A percentile compares a stretch with the other conserved stretches of the same genome.
phyloP scores from a whole-genome alignment of 805 yeast genomes.

The Geotrichum ghanense region DNA sequence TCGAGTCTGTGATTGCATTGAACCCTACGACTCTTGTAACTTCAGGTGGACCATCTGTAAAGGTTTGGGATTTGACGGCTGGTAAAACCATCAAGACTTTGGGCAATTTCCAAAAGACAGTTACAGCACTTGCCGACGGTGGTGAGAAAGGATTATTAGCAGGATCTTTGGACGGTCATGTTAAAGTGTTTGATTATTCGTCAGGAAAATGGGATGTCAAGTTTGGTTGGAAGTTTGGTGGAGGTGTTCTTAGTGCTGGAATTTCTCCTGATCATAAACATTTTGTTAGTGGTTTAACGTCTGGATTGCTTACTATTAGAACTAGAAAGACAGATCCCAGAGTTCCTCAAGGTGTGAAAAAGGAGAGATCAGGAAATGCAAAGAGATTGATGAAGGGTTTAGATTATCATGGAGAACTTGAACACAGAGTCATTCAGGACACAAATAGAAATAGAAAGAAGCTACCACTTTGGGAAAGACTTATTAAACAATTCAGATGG shows the following conservation, averaged over 20 bases:
- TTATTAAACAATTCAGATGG: slow-evolving; percentile 84
- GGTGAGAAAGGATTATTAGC: slow-evolving; percentile 76
- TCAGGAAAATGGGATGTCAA: slow-evolving; percentile 65
- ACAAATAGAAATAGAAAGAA: slow-evolving; percentile 50
- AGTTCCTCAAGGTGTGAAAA: slow-evolving; percentile 36
- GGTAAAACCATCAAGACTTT: slow-evolving; percentile 61
- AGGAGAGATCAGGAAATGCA: slow-evolving; percentile 42
- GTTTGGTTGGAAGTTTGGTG: slow-evolving; percentile 96
- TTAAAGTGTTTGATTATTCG: slow-evolving; percentile 78
- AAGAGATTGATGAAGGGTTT: slow-evolving; percentile 82
- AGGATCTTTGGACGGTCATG: slow-evolving; percentile 95
- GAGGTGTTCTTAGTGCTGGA: slow-evolving; percentile 82
- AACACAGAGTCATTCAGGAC: slow-evolving; percentile 50
- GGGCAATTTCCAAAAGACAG: slow-evolving; percentile 86
- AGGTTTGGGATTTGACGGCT: slow-evolving; percentile 85
- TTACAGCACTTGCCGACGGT: slow-evolving; percentile 68
- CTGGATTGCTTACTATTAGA: slow-evolving; percentile 80
- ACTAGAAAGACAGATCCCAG: slow-evolving; percentile 65
- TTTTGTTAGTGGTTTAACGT: slow-evolving; percentile 81
- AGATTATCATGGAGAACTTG: slow-evolving; percentile 84
- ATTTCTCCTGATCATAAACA: slow-evolving; percentile 83
- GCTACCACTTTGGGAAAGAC: slow-evolving; percentile 70
- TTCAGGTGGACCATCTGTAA: slow-evolving; percentile 72
- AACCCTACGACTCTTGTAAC: slow-evolving; percentile 68
- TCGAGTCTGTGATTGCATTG: slow-evolving; percentile 71